Evolutionary conservation across 768 basidiomycete species (phyloP), one percentile per base, ranked within the genome.

Genomic region (Xerocomellus intermedius): DNA sequence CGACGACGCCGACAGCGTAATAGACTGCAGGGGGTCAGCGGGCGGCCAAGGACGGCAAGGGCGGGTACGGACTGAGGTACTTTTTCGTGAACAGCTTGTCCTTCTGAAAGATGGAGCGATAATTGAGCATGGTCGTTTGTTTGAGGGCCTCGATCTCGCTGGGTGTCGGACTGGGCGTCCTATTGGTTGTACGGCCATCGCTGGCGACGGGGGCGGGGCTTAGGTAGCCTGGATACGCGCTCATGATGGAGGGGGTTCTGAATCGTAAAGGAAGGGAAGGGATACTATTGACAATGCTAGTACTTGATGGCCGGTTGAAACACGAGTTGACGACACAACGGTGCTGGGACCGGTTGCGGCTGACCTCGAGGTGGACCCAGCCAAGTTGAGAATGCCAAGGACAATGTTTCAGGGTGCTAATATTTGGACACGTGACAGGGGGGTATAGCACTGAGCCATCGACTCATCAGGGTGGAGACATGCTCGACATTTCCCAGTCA

Each of bases 151-250:
- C 74, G 36, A 63, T 64, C 69, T 86, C 85, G 63, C 82, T 85
- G 7, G 84, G 85, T 1, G 85, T 84, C 0, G 85, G 85, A 59
- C 83, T 85, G 14, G 84, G 84, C 5, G 84, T 86, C 33, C 82
- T 74, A 10, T 63, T 54, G 14, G 36, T 24, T 21, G 32, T 16
- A 0, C 70, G 66, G 19, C 9, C 63, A 54, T 61, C 54, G 36
- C 47, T 54, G 37, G 19, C 53, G 52, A 57, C 38, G 12, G 66
- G 57, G 22, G 56, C 35, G 16, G 64, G 52, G 13, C 43, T 58
- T 2, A 50, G 26, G 50, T 65, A 59, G 42, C 48, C 41, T 32
- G 52, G 26, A 21, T 70, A 64, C 49, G 19, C 54, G 58, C 52
- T 60, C 63, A 64, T 64, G 53, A 37, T 44, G 50, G 28, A 13